Evolutionary conservation across 2,329 filamentous ascomycete species (phyloP).

Genomic region (Phaeosphaeriaceae sp.): DNA sequence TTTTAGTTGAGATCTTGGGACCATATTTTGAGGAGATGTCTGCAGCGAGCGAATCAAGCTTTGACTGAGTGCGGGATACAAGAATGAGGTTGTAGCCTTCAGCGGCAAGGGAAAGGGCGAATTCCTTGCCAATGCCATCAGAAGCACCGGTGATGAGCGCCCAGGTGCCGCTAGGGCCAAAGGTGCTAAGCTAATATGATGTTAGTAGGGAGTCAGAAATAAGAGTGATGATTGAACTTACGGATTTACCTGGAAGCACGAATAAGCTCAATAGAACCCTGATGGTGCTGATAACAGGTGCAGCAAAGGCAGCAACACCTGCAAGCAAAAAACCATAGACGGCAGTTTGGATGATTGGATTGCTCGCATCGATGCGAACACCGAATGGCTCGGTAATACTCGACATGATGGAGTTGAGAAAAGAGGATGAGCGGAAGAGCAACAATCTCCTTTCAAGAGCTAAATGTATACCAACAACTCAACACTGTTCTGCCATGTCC

Average conservation of each 20-base stretch:
- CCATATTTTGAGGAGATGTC: slow-evolving; percentile 77
- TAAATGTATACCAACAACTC: background rate
- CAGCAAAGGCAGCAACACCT: slow-evolving; percentile 38
- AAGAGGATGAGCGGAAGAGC: background rate
- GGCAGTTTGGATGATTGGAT: slow-evolving; percentile 33
- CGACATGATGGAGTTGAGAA: slow-evolving; percentile 13
- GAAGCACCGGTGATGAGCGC: slow-evolving; percentile 93
- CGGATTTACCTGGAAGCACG: slow-evolving; percentile 55
- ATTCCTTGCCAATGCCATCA: slow-evolving; percentile 97
- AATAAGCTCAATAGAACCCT: slow-evolving; percentile 57
- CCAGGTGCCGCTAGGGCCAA: slow-evolving; percentile 91
- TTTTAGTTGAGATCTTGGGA: slow-evolving; percentile 71
- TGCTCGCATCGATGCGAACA: slow-evolving; percentile 41
- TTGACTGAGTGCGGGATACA: slow-evolving; percentile 92
- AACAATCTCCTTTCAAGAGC: background rate
- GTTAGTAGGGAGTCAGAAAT: slow-evolving; percentile 45
- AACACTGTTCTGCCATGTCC: background rate
- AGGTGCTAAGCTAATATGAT: slow-evolving; percentile 72
- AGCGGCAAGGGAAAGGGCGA: slow-evolving; percentile 83
- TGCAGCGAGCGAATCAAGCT: slow-evolving; percentile 77
- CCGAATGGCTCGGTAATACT: slow-evolving; percentile 33
- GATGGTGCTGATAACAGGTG: slow-evolving; percentile 54
- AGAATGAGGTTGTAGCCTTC: slow-evolving; percentile 96
- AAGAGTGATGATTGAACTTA: slow-evolving; percentile 40
- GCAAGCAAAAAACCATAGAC: slow-evolving; percentile 38